phyloP scores from a whole-genome alignment of 208 protist species.

The Leishmania arabica region DNA sequence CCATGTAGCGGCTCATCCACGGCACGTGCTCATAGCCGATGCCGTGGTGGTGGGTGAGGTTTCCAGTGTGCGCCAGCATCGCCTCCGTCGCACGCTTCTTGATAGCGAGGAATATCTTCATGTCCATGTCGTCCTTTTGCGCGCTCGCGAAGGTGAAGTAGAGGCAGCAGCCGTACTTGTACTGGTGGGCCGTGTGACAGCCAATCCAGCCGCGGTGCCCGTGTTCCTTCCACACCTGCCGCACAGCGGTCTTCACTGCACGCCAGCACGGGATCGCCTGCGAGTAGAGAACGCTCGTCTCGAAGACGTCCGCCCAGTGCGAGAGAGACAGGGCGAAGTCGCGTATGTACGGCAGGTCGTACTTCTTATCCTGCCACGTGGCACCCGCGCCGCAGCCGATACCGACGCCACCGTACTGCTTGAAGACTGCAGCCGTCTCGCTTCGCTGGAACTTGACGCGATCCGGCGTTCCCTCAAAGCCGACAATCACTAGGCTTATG shows the following conservation, averaged over 20 bases:
- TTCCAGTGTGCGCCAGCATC: conserved; percentile 85
- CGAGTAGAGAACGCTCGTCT: conserved; percentile 89
- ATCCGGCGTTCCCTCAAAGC: conserved; percentile 83
- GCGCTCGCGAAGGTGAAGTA: conserved; percentile 92
- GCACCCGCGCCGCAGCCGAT: conserved; percentile 67
- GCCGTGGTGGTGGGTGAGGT: conserved; percentile 92
- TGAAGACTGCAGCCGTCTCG: conserved; percentile 67
- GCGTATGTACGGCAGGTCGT: conserved; percentile 92
- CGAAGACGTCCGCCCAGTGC: conserved; percentile 92
- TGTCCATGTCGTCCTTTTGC: conserved; percentile 87
- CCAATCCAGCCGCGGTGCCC: conserved; percentile 87
- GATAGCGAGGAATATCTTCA: conserved; percentile 89
- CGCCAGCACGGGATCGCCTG: conserved; percentile 90
- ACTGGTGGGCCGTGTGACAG: conserved; percentile 93
- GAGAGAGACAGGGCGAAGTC: conserved; percentile 85
- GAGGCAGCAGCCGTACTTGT: conserved; percentile 91
- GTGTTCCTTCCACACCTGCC: conserved; percentile 77
- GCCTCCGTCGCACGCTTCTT: conserved; percentile 87
- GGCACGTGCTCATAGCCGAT: conserved; percentile 94
- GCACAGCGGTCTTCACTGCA: conserved; percentile 89
- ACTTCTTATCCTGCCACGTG: conserved; percentile 94
- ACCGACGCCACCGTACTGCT: conserved; percentile 55
- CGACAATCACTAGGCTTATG: conserved; percentile 80
- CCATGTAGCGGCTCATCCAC: conserved; percentile 90
- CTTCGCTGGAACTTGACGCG: conserved; percentile 68